Evolutionary conservation across 202 grass and related monocot genomes (phyloP).

Genomic region (Musa balbisiana): DNA sequence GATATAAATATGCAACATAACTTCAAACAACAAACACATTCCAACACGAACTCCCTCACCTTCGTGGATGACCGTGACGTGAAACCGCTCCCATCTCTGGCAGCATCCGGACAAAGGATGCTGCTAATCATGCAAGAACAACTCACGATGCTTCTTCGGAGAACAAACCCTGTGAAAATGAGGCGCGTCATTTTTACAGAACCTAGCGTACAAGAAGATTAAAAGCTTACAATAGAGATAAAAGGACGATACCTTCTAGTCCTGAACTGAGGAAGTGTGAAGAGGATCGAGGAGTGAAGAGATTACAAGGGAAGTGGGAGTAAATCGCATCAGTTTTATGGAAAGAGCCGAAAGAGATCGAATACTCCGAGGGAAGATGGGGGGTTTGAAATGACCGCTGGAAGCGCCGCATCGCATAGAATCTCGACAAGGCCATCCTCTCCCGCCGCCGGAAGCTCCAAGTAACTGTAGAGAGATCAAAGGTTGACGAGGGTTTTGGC

Average conservation of each 20-base stretch:
- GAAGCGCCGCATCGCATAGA: background rate
- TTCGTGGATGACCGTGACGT: constrained; percentile 12
- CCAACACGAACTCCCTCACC: constrained; percentile 19
- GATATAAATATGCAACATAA: background rate
- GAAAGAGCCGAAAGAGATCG: background rate
- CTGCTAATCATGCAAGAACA: constrained; percentile 21
- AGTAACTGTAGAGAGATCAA: too few relatives aligned
- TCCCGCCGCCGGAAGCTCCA: background rate
- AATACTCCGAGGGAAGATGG: background rate
- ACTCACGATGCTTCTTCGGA: constrained; percentile 17
- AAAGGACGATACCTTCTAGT: background rate
- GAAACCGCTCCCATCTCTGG: constrained; percentile 1
- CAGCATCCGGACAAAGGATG: background rate
- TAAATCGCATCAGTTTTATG: background rate
- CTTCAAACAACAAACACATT: background rate
- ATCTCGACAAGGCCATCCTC: background rate
- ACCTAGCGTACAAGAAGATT: background rate
- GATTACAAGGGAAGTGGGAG: background rate
- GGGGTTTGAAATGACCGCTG: background rate
- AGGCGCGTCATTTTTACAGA: background rate
- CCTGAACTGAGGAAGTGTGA: background rate
- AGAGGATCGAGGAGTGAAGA: background rate
- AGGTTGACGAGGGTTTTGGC: too few relatives aligned
- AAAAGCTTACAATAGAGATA: background rate
- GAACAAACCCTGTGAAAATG: background rate